Conservation (phyloP, 352 stramenopile genomes). For the Phytophthora uliginosa region DNA sequence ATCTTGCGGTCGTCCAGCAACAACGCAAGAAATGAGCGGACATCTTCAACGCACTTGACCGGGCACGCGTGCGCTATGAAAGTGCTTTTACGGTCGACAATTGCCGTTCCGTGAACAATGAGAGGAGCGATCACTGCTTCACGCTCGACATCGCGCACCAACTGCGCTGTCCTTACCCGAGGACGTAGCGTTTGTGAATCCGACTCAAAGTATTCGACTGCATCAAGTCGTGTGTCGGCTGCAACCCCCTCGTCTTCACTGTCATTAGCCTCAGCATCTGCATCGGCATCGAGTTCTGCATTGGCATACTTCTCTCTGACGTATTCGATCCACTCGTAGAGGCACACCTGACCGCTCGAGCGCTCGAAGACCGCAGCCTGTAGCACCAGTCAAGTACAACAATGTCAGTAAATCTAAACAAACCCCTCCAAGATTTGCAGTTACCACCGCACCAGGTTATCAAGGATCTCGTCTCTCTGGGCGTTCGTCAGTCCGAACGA, state of each 20-base stretch:
- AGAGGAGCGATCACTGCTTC: constrained; percentile 61
- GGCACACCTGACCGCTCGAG: constrained; percentile 81
- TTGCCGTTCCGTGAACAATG: constrained; percentile 73
- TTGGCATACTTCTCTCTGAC: constrained; percentile 79
- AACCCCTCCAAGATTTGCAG: background rate
- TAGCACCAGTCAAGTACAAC: background rate
- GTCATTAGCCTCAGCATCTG: constrained; percentile 17
- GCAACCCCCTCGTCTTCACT: constrained; percentile 23
- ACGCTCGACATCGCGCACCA: constrained; percentile 63
- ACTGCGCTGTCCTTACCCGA: constrained; percentile 69
- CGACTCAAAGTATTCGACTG: constrained; percentile 54
- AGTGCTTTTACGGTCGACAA: constrained; percentile 89
- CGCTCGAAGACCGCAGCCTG: constrained; percentile 74
- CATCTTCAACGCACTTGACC: constrained; percentile 75
- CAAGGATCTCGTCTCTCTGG: constrained; percentile 71
- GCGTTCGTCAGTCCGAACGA: constrained; percentile 82
- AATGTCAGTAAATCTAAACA: background rate
- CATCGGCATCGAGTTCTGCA: constrained; percentile 47
- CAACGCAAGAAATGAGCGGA: constrained; percentile 82
- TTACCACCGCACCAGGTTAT: constrained; percentile 55
- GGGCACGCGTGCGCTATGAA: constrained; percentile 80
- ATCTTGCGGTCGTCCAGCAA: constrained; percentile 88
- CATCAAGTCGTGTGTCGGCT: constrained; percentile 17
- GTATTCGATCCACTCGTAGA: constrained; percentile 91
- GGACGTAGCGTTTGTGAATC: constrained; percentile 72